Base-by-base conservation (phyloP, 2,329 filamentous ascomycete species). In the Lanzia echinophila region DNA sequence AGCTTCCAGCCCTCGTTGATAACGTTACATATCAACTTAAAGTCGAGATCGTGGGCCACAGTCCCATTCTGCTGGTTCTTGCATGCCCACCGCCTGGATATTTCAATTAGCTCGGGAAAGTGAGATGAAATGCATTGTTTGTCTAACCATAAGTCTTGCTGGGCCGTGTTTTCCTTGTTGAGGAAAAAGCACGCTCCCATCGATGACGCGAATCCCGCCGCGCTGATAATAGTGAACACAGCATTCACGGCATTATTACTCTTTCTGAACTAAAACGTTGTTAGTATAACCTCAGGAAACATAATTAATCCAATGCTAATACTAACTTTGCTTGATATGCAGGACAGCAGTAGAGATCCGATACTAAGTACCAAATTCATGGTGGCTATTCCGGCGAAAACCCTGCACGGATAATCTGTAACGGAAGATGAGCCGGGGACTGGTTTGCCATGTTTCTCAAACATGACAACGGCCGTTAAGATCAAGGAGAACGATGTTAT, bases 1-100 rank as follows among this genome's bases (percentile, higher is more conserved):
- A 62, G 56, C 32, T 58, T 62, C 62, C 59, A 63, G 11, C 57
- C 56, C 19, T 58, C 55, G 33, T 43, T 54, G 13, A 63, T 46
- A 19, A 60, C 34, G 15, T 58, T 43, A 43, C 60, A 63, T 6
- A 61, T 48, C 11, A 56, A 32, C 10, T 56, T 41, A 39, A 63
- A 63, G 19, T 63, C 53, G 10, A 63, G 43, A 17, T 43, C 50
- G 10, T 58, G 47, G 20, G 53, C 62, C n/a, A 49, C 15, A 3
- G 58, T 51, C 10, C 52, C 56, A 11, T 56, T 47, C 47, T 59
- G 47, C 24, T 61, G 43, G 42, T 60, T 62, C 3, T 45, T 39
- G 44, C 59, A 62, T 33, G 55, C 56, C 58, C 59, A 63, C 59
- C 54, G 54, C 58, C 58, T 61, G 22, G 17, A 13, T 22, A 24